Conservation (phyloP, 2,329 filamentous ascomycete species). For the Pseudogymnoascus sp. region DNA sequence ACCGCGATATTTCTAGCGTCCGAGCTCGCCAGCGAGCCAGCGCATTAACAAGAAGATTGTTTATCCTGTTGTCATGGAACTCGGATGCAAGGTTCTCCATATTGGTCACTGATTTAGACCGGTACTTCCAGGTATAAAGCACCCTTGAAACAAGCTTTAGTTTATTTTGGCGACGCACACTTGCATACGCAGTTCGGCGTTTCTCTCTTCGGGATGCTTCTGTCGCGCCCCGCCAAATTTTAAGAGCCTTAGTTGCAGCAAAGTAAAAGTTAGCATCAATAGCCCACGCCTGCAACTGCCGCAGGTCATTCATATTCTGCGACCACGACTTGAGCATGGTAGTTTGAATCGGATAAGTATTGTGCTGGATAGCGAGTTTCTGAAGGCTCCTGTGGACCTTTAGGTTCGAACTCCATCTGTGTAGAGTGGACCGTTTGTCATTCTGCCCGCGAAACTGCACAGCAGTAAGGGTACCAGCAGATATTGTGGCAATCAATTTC, state of each 20-base stretch:
- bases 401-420: constrained; percentile 20
- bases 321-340: constrained; percentile 17
- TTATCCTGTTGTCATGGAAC: constrained; percentile 18
- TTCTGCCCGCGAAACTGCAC: constrained; percentile 18
- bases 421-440: constrained; percentile 17
- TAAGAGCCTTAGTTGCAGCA: constrained; percentile 20
- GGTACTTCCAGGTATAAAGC: constrained; percentile 20
- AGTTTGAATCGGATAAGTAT: constrained; percentile 17
- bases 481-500: constrained; percentile 19
- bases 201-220: constrained; percentile 23
- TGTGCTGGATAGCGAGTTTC: constrained; percentile 16
- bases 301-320: constrained; percentile 16
- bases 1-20: constrained; percentile 20
- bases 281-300: constrained; percentile 20
- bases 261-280: constrained; percentile 25
- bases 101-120: constrained; percentile 19
- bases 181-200: constrained; percentile 23
- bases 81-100: constrained; percentile 23
- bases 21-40: constrained; percentile 26
- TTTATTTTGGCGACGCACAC: constrained; percentile 24
- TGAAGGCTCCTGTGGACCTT: constrained; percentile 16
- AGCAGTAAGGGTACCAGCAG: constrained; percentile 20
- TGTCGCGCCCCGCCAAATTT: constrained; percentile 23
- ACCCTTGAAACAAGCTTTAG: constrained; percentile 21
- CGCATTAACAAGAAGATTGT: constrained; percentile 22